A percentile compares a stretch with the other conserved stretches of the same genome.
These are phyloP conservation scores for Vigna trinervia DNA, from an alignment of 306 rosid species.

Conservation along the genomic window DNA sequence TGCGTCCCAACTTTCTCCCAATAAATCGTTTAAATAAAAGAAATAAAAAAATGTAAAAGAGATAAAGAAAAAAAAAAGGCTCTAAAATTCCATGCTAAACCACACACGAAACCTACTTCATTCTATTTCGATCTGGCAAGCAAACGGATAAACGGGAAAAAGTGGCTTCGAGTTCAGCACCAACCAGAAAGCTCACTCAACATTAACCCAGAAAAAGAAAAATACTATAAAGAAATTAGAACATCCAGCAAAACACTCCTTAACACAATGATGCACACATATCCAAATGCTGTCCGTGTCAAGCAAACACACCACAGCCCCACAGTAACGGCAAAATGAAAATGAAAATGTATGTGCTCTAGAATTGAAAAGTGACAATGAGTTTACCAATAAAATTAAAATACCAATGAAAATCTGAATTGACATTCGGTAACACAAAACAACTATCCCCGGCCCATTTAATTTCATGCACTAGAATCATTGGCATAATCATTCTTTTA, in stretches of 20 bases:
- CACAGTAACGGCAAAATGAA: slow-evolving; percentile 27
- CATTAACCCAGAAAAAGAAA: slow-evolving; percentile 54
- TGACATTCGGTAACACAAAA: slow-evolving; percentile 50
- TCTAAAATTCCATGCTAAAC: slow-evolving; percentile 51
- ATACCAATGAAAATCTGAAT: slow-evolving; percentile 51
- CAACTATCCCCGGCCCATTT: slow-evolving; percentile 44
- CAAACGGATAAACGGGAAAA: slow-evolving; percentile 76
- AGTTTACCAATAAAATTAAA: slow-evolving; percentile 45
- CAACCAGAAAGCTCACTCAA: slow-evolving; percentile 63
- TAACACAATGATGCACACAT: slow-evolving; percentile 45
- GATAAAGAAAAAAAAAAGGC: neutral
- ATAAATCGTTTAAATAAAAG: slow-evolving; percentile 37
- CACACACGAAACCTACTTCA: slow-evolving; percentile 68
- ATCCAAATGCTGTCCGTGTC: slow-evolving; percentile 46
- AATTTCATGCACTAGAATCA: slow-evolving; percentile 49
- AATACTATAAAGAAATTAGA: slow-evolving; percentile 47
- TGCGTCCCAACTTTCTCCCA: slow-evolving; percentile 39
- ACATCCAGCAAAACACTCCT: slow-evolving; percentile 43
- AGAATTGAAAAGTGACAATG: slow-evolving; percentile 32
- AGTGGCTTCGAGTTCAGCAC: slow-evolving; percentile 79
- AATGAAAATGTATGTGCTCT: slow-evolving; percentile 25
- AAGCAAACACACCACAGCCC: slow-evolving; percentile 38
- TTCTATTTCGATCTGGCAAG: slow-evolving; percentile 71
- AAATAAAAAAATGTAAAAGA: neutral
- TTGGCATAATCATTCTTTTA: slow-evolving; percentile 32